Conservation (phyloP, 1,284 basidiomycete species). For the Boletus smithii region DNA sequence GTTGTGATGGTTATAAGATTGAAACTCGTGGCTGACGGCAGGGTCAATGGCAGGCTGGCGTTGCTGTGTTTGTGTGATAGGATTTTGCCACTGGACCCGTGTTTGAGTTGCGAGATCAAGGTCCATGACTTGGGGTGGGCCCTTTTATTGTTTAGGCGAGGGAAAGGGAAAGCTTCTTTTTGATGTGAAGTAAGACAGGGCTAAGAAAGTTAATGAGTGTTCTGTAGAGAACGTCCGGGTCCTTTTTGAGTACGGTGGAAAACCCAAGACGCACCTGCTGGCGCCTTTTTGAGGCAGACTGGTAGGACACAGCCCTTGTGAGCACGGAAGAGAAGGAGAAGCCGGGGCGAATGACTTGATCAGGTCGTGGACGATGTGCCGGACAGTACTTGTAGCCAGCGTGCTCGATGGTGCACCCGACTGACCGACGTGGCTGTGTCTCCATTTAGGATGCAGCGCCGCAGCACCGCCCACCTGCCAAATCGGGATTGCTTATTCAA, state of each 20-base stretch:
- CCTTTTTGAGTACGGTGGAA: conserved; percentile 16
- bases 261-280: conserved; percentile 5
- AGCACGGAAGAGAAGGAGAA: too few relatives aligned
- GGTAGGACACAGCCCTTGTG: conserved; percentile 23
- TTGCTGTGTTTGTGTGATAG: conserved; percentile 35
- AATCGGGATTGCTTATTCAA: conserved; percentile 14
- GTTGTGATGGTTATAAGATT: conserved; percentile 30
- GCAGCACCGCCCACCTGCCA: conserved; percentile 32
- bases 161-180: conserved; percentile 34
- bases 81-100: conserved; percentile 35
- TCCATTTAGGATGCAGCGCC: conserved; percentile 34
- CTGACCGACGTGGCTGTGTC: conserved; percentile 33
- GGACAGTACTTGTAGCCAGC: too few relatives aligned
- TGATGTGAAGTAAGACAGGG: conserved; percentile 31
- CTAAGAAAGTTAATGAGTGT: conserved; percentile 28
- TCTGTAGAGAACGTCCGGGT: conserved; percentile 27
- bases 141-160: conserved; percentile 39
- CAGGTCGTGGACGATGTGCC: too few relatives aligned
- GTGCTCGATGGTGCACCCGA: conserved; percentile 20
- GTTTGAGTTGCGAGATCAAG: conserved; percentile 32
- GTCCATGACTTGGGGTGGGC: conserved; percentile 28
- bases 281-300: conserved; percentile 17
- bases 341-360: too few relatives aligned
- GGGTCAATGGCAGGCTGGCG: conserved; percentile 34
- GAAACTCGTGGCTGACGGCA: conserved; percentile 34